These are phyloP conservation scores for Chaetomidium leptoderma DNA, from an alignment of 495 filamentous ascomycete genomes.

Conservation along the genomic window DNA sequence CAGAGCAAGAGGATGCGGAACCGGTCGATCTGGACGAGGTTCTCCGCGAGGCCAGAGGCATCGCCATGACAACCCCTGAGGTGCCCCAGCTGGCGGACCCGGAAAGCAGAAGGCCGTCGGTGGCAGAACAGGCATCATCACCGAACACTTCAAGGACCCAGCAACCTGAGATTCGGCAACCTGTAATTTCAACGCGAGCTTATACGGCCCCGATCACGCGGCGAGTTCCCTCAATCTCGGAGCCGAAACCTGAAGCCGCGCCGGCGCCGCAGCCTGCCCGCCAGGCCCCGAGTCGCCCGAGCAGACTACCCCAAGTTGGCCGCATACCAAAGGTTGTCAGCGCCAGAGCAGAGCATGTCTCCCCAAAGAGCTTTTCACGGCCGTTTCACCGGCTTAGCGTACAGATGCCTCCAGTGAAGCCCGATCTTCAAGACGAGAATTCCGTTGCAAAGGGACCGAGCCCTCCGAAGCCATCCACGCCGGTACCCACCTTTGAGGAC, in stretches of 20 bases:
- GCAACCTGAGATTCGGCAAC: neutral
- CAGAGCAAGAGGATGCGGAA: constrained; percentile 62
- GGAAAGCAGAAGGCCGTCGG: constrained; percentile 11
- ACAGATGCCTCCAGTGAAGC: constrained; percentile 19
- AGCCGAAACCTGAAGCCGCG: neutral
- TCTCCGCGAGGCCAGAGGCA: constrained; percentile 54
- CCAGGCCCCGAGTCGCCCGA: constrained; percentile 32
- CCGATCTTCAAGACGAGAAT: constrained; percentile 30
- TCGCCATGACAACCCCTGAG: constrained; percentile 16
- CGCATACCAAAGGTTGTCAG: constrained; percentile 87
- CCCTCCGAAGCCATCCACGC: constrained; percentile 39
- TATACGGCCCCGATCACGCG: neutral
- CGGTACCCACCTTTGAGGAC: constrained; percentile 32
- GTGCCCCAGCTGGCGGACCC: neutral
- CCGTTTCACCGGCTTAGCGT: constrained; percentile 47
- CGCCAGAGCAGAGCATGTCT: constrained; percentile 63
- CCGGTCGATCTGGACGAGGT: constrained; percentile 59
- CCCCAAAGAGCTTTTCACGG: constrained; percentile 79
- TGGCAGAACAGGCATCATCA: neutral
- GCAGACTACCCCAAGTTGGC: constrained; percentile 71
- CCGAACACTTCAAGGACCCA: neutral
- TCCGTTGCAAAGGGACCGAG: constrained; percentile 48
- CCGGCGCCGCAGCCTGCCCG: constrained; percentile 4
- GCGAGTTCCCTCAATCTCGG: neutral
- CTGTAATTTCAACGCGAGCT: neutral